Evolutionary conservation across 495 filamentous ascomycete species (phyloP), one percentile per base, ranked within the genome.

Genomic region (Talaromyces thailandensis): DNA sequence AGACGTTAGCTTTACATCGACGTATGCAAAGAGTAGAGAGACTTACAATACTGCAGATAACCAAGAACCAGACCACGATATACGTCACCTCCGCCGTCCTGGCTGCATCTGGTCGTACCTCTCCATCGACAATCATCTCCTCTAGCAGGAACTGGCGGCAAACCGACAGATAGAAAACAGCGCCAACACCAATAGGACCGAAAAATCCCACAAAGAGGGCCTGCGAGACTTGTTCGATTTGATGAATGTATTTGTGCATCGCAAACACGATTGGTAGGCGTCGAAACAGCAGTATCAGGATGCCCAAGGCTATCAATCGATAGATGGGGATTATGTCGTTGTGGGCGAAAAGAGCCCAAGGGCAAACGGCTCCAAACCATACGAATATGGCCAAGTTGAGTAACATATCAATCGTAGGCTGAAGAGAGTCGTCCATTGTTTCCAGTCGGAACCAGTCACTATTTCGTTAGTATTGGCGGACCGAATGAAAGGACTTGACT

Each of bases 111-210:
- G 75, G 79, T 31, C 91, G 82, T 21, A 84, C 72, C 31, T 80
- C 66, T 2, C 82, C 87, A 61, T 87, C 79, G 3, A 87, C 77
- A 8, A 74, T 80, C 58, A 89, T 75, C 4, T 73, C 62, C 6
- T 65, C 64, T 0, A 83, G 70, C 0, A 83, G 70, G 64, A 90
- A 96, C 45, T 93, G 88, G 1, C 88, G 75, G 35, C 82, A 85
- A 66, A 96, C 77, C 65, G 91, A 93, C 23, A 96, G 80, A 69
- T 96, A 96, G 73, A 96, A 96, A 50, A 96, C 81, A 4, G 92
- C 91, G 51, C 88, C 91, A 6, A 96, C 91, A n/a, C 93, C 93
- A 63, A 98, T 93, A 11, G 92, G 93, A 0, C 93, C 93, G 66
- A 96, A 96, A 78, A 96, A 96, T 5, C 92, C 93, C 31, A 92